Evolutionary conservation across 1,284 basidiomycete genomes (phyloP).

Genomic region (Moesziomyces antarcticus): DNA sequence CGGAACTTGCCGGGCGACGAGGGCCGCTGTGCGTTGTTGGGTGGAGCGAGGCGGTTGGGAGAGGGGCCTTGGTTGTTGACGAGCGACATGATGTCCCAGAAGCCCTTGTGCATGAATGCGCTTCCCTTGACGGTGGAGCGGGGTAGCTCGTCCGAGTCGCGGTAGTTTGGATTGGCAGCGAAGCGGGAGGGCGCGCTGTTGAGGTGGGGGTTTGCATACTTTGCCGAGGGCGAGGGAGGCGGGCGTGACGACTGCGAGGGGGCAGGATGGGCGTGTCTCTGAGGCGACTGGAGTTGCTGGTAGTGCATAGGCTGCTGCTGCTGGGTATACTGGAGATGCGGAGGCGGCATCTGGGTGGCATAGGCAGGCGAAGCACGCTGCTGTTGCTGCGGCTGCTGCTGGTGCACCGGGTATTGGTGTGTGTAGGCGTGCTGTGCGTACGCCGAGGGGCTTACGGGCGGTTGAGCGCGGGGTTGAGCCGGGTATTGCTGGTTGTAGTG

Average conservation of each 20-base stretch:
- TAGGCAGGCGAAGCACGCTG: conserved; percentile 18
- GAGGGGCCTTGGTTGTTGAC: conserved; percentile 50
- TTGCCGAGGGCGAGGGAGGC: conserved; percentile 35
- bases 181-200: conserved; percentile 47
- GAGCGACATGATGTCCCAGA: conserved; percentile 62
- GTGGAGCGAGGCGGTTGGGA: conserved; percentile 30
- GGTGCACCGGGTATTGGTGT: conserved; percentile 14
- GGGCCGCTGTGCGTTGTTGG: conserved; percentile 24
- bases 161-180: conserved; percentile 16
- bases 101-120: conserved; percentile 65
- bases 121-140: conserved; percentile 50
- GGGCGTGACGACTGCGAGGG: conserved; percentile 18
- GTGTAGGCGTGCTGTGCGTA: conserved; percentile 16
- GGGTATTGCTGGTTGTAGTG: conserved; percentile 31
- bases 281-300: conserved; percentile 18
- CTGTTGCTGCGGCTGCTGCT: conserved; percentile 25
- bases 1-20: conserved; percentile 46
- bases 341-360: background rate
- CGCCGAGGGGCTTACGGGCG: conserved; percentile 27
- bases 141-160: conserved; percentile 26
- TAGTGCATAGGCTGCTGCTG: conserved; percentile 13
- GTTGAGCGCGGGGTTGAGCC: conserved; percentile 11
- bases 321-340: conserved; percentile 28
- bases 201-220: conserved; percentile 41
- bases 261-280: conserved; percentile 15